Percentiles rank a stretch among this genome's conserved stretches.
Conservation (phyloP, 352 stramenopile species). For the Peronospora belbahrii region DNA sequence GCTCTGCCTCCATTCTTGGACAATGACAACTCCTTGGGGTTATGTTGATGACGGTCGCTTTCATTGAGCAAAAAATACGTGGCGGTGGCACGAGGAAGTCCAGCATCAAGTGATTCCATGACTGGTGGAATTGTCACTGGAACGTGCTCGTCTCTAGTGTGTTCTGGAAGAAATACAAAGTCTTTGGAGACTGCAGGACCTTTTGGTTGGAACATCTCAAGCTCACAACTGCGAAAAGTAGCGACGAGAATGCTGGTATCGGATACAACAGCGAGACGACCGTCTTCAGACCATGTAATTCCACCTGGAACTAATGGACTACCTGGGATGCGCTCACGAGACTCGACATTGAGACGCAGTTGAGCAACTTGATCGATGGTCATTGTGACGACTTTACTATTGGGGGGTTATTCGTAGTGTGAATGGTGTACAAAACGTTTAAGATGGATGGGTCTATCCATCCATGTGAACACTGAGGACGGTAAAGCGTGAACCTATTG, state of each 20-base stretch:
- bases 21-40: conserved; percentile 75
- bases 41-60: conserved; percentile 60
- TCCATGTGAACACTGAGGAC: too few relatives aligned
- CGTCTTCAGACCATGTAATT: conserved; percentile 66
- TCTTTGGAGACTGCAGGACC: conserved; percentile 71
- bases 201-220: conserved; percentile 77
- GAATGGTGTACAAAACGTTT: conserved; percentile 2
- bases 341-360: conserved; percentile 24
- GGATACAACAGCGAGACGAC: conserved; percentile 59
- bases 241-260: conserved; percentile 71
- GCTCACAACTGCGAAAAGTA: conserved; percentile 68
- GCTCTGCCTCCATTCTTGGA: conserved; percentile 62
- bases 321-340: conserved; percentile 67
- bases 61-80: conserved; percentile 67
- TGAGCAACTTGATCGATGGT: conserved; percentile 17
- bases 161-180: conserved; percentile 65
- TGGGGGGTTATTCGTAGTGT: not conserved
- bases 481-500: too few relatives aligned
- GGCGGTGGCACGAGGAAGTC: conserved; percentile 26
- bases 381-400: conserved; percentile 3
- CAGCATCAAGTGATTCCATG: conserved; percentile 27
- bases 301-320: conserved; percentile 61
- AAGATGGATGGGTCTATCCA: too few relatives aligned
- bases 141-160: conserved; percentile 33
- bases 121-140: conserved; percentile 44